Conservation (phyloP, 176 grass and related monocot species). For the Microstegium vimineum region DNA sequence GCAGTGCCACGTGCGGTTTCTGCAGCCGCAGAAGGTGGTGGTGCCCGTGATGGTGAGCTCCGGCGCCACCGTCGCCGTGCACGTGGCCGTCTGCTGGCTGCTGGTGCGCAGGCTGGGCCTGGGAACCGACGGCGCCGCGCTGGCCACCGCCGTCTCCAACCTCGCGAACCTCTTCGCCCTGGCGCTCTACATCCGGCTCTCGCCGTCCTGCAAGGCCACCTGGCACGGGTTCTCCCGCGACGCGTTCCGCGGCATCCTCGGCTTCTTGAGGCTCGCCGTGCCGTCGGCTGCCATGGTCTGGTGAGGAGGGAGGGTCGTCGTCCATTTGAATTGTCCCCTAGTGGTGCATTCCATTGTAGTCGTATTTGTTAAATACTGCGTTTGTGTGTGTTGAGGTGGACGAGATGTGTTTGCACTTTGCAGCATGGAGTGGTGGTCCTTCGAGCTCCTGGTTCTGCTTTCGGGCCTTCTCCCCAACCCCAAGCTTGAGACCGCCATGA, state of each 20-base stretch:
- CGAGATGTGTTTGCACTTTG: too few relatives aligned
- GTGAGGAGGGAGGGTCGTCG: neutral
- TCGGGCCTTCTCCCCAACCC: neutral
- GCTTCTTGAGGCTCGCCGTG: neutral
- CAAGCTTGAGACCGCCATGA: neutral
- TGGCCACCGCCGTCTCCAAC: conserved; percentile 7
- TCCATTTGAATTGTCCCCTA: too few relatives aligned
- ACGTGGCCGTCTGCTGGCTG: neutral
- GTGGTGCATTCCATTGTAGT: too few relatives aligned
- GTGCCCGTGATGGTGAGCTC: neutral
- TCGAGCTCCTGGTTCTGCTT: neutral
- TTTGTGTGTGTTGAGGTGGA: too few relatives aligned
- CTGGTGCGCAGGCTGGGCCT: neutral
- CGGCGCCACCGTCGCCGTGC: neutral
- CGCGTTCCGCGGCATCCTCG: conserved; percentile 14
- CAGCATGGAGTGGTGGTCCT: conserved; percentile 18
- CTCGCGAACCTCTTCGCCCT: neutral
- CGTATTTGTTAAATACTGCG: too few relatives aligned
- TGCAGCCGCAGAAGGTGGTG: conserved; percentile 7
- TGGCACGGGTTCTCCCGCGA: conserved; percentile 34
- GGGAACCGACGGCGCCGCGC: conserved; percentile 45
- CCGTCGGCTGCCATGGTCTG: conserved; percentile 7
- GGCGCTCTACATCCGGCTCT: conserved; percentile 25
- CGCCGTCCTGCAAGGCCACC: conserved; percentile 27
- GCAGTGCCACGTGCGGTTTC: conserved; percentile 8